Conservation (phyloP, 2,329 filamentous ascomycete genomes). For the Alternaria infectoria region DNA sequence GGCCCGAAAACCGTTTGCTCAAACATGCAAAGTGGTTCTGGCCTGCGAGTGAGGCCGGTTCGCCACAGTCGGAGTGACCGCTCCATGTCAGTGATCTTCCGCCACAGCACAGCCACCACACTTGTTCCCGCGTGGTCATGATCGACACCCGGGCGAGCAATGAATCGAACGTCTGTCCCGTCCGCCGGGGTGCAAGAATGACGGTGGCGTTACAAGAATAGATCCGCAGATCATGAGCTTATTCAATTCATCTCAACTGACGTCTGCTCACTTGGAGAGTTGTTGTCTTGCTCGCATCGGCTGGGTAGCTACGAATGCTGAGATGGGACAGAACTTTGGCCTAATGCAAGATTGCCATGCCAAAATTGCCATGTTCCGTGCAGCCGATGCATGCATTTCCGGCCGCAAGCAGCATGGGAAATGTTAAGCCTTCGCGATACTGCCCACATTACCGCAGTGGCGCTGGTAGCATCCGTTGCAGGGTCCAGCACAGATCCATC, state of each 20-base stretch:
- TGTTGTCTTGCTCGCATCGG: background rate
- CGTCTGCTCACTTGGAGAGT: background rate
- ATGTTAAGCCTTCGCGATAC: slow-evolving; percentile 18
- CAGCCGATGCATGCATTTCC: slow-evolving; percentile 14
- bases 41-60: slow-evolving; percentile 23
- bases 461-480: slow-evolving; percentile 16
- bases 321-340: background rate
- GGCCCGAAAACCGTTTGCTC: slow-evolving; percentile 20
- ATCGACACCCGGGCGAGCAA: slow-evolving; percentile 12
- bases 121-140: slow-evolving; percentile 14
- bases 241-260: background rate
- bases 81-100: slow-evolving; percentile 21
- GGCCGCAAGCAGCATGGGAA: slow-evolving; percentile 20
- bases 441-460: slow-evolving; percentile 19
- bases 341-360: slow-evolving; percentile 3
- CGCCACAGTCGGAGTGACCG: slow-evolving; percentile 38
- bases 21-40: slow-evolving; percentile 8
- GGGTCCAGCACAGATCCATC: slow-evolving; percentile 5
- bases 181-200: slow-evolving; percentile 13
- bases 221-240: slow-evolving; percentile 2
- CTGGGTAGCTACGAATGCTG: background rate
- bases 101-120: slow-evolving; percentile 34
- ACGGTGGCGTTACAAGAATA: slow-evolving; percentile 7
- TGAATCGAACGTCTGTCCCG: slow-evolving; percentile 6
- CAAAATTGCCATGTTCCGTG: slow-evolving; percentile 15